phyloP scores from a whole-genome alignment of 2,329 filamentous ascomycete species.

The Parastagonospora nodorum region DNA sequence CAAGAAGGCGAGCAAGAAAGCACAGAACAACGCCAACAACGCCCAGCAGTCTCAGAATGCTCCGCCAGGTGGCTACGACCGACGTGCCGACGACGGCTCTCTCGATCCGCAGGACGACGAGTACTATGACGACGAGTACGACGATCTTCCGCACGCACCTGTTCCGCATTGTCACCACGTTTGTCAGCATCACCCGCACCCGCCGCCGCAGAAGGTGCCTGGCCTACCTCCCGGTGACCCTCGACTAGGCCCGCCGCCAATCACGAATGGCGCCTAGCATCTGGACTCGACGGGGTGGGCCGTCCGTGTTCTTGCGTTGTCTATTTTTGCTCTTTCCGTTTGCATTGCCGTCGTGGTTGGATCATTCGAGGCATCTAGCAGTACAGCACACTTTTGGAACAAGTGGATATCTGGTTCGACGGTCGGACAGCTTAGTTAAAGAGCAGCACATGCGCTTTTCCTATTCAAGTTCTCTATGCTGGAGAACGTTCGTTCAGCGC shows the following conservation, averaged over 20 bases:
- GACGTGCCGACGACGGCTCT: slow-evolving; percentile 36
- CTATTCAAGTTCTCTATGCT: neutral
- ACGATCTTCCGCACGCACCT: slow-evolving; percentile 30
- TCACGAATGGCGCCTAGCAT: slow-evolving; percentile 40
- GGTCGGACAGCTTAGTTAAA: neutral
- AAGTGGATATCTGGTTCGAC: slow-evolving; percentile 5
- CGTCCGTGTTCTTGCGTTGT: slow-evolving; percentile 46
- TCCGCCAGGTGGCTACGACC: slow-evolving; percentile 36
- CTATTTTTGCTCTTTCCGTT: slow-evolving; percentile 32
- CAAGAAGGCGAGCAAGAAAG: slow-evolving; percentile 77
- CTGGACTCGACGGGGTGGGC: slow-evolving; percentile 47
- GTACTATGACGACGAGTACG: slow-evolving; percentile 46
- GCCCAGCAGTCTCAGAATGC: slow-evolving; percentile 38
- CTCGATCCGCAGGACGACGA: slow-evolving; percentile 43
- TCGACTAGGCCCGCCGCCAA: slow-evolving; percentile 23
- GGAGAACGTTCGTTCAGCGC: neutral
- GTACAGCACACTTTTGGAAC: slow-evolving; percentile 4
- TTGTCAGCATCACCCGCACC: slow-evolving; percentile 38
- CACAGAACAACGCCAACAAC: slow-evolving; percentile 41
- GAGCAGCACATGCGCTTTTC: neutral
- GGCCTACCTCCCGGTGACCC: slow-evolving; percentile 31
- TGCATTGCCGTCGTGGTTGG: slow-evolving; percentile 32
- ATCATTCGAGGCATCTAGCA: slow-evolving; percentile 3
- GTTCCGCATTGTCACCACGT: slow-evolving; percentile 36
- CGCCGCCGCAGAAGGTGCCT: slow-evolving; percentile 24